Evolutionary conservation across 2,329 filamentous ascomycete species (phyloP).

Genomic region (Beauveria medogensis): DNA sequence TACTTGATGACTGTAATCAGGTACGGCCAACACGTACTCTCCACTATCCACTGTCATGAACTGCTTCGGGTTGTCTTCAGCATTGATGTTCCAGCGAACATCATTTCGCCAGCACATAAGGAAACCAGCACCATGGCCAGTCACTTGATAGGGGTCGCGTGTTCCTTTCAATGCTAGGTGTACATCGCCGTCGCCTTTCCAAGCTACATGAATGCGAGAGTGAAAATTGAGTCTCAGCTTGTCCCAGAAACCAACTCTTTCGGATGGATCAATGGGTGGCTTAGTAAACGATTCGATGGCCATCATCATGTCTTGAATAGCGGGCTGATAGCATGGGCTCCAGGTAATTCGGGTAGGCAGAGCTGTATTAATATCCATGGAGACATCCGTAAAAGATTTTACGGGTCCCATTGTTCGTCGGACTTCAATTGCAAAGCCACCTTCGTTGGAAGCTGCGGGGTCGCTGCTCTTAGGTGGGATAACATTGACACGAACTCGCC

Average conservation of each 20-base stretch:
- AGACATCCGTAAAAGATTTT: conserved; percentile 92
- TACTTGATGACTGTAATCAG: conserved; percentile 85
- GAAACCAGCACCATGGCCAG: conserved; percentile 86
- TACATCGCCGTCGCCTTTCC: conserved; percentile 94
- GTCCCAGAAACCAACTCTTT: conserved; percentile 96
- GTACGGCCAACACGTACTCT: conserved; percentile 89
- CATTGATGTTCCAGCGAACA: conserved; percentile 78
- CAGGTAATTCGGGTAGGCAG: conserved; percentile 90
- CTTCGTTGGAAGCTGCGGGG: conserved; percentile 44
- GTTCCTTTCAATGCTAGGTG: conserved; percentile 87
- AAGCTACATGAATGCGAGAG: conserved; percentile 78
- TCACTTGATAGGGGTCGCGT: conserved; percentile 87
- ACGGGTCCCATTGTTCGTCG: conserved; percentile 87
- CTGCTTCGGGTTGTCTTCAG: conserved; percentile 77
- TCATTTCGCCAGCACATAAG: conserved; percentile 98
- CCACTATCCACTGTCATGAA: conserved; percentile 96
- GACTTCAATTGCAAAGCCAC: conserved; percentile 76
- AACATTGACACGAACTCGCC: conserved; percentile 75
- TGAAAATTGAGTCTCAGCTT: conserved; percentile 94
- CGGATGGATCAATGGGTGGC: conserved; percentile 85
- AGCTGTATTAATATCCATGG: conserved; percentile 85
- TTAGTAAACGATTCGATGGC: conserved; percentile 97
- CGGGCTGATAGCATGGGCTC: conserved; percentile 95
- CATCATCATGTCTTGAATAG: conserved; percentile 99
- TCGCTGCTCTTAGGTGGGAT: conserved; percentile 60